Base-by-base conservation (phyloP, 768 basidiomycete genomes). In the Thelephora ganbajun region DNA sequence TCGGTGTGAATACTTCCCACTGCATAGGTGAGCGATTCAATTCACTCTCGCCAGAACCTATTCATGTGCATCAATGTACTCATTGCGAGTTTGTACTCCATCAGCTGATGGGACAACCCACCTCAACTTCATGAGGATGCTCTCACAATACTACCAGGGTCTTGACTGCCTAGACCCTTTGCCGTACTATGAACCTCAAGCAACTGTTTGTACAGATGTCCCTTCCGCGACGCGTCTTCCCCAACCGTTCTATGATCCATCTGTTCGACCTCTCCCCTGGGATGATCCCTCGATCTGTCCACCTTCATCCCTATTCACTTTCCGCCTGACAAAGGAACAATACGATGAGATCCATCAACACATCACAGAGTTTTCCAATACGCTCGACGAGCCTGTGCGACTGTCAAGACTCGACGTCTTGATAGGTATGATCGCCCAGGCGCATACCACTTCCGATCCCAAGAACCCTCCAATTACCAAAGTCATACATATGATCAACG, bases 91-190 rank as follows among this genome's bases (percentile, higher is more conserved):
- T 22, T 41, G 9, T 41, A 4, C 26, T 9, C 26, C 26, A 30
- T 14, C 33, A 54, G 53, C 50, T 19, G 53, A 54, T 23, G 50
- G 50, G 6, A 46, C 41, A 41, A 26, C 41, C 14, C 22, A 49
- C 13, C 26, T 43, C 11, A 35, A 33, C 5, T 51, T 54, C 43
- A 18, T 42, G 6, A 50, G 53, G 34, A 47, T 54, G 9, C 45
- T 54, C 12, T 54, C 53, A 9, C 50, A 51, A 33, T 46, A 36
- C 36, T 54, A 54, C 30, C 53, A 51, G 34, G 53, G 53, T 20
- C 50, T 54, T 2, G 30, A 33, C 11, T 43, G 50, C 2, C 33
- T 51, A 26, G 53, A 54, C 26, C 51, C 47, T 1, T 44, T 42
- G 23, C 53, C 53, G 13, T 35, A 37, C 11, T 54, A 54, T 33